phyloP scores from a whole-genome alignment of 768 basidiomycete genomes.

The Mycena leptocephala region DNA sequence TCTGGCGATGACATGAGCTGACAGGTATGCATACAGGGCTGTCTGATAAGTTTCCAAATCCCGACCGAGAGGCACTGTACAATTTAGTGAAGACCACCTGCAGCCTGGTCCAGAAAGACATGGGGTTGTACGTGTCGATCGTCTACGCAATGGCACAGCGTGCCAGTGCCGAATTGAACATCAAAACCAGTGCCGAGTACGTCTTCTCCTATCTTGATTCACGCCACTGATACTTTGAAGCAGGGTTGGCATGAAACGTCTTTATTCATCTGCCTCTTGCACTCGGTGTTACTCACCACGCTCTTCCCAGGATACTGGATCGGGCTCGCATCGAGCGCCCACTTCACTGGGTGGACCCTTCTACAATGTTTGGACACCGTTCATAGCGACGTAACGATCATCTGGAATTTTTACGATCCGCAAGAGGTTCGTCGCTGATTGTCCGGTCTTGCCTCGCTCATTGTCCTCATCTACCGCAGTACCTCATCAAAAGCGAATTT shows the following conservation, averaged over 20 bases:
- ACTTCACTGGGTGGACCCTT: not conserved
- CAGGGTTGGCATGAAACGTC: conserved; percentile 14
- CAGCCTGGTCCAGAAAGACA: not conserved
- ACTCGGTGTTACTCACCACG: not conserved
- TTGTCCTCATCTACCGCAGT: not conserved
- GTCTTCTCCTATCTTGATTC: not conserved
- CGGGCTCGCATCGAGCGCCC: not conserved
- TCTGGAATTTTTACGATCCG: not conserved
- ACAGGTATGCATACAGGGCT: not conserved
- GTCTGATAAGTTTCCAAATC: not conserved
- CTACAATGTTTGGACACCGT: not conserved
- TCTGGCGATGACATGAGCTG: conserved; percentile 1
- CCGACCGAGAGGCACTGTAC: not conserved
- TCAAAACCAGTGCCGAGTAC: conserved; percentile 1
- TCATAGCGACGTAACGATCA: not conserved
- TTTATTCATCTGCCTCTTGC: not conserved
- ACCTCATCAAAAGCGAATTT: not conserved
- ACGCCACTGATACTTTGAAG: not conserved
- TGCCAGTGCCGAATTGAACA: conserved; percentile 11
- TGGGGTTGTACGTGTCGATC: not conserved
- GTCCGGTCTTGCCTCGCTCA: no score
- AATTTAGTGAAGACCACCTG: not conserved
- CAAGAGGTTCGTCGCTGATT: not conserved
- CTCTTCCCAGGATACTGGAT: not conserved
- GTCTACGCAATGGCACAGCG: conserved; percentile 21